A percentile compares a stretch with the other conserved stretches of the same genome.
Conservation (phyloP, 805 yeast species). For the Hanseniaspora meyeri region DNA sequence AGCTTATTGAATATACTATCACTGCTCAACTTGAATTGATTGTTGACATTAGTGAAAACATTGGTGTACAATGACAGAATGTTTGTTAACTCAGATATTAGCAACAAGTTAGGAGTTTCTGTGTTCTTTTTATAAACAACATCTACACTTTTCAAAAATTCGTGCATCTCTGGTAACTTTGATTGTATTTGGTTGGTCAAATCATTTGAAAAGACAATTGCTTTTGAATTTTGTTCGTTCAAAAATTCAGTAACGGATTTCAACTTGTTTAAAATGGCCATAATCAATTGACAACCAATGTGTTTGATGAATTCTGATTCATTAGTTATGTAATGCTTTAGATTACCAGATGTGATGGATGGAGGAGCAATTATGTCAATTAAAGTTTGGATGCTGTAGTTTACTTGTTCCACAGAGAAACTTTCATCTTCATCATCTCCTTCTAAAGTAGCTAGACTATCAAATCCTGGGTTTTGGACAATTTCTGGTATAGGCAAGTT, state of each 20-base stretch:
- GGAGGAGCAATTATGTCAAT: conserved; percentile 53
- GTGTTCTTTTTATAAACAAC: conserved; percentile 34
- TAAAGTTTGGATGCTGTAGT: conserved; percentile 23
- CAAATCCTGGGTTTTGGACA: conserved; percentile 22
- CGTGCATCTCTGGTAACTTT: conserved; percentile 6
- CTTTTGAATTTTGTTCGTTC: neutral
- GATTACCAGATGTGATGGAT: conserved; percentile 44
- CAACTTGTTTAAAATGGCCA: conserved; percentile 44
- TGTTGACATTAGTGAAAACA: conserved; percentile 29
- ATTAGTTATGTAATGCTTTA: conserved; percentile 47
- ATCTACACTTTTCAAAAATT: conserved; percentile 31
- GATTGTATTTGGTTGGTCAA: neutral
- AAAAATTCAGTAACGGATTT: conserved; percentile 15
- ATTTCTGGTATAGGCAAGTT: conserved; percentile 41
- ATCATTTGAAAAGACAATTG: conserved; percentile 1
- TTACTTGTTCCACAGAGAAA: neutral
- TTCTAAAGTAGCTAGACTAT: conserved; percentile 27
- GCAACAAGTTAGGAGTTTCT: conserved; percentile 30
- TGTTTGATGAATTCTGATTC: conserved; percentile 46
- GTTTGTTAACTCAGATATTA: conserved; percentile 37
- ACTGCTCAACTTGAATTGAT: conserved; percentile 24
- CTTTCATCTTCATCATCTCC: neutral
- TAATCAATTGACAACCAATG: conserved; percentile 47
- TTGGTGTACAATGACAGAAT: conserved; percentile 33
- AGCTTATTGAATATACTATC: conserved; percentile 28